Evolutionary conservation across 441 rosid genomes (phyloP), one percentile per base, ranked within the genome.

Genomic region (Iberis amara): DNA sequence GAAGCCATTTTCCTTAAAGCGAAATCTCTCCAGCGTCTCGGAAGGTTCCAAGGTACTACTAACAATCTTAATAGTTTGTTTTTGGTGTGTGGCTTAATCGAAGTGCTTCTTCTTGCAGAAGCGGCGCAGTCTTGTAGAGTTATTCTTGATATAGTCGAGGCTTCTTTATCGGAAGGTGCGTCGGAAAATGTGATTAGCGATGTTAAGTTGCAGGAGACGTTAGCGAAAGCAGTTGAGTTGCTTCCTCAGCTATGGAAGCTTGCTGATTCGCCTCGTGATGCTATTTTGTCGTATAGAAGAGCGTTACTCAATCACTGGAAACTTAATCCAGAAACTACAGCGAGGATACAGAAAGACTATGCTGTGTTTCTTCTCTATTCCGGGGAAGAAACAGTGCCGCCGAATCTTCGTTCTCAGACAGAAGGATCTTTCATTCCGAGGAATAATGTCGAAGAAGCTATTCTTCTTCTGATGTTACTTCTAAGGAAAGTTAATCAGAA

Each of bases 221-320:
- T 85, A 43, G 72, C 54, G 11, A 82, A 85, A 74, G 91, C 86
- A 0, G 89, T 88, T 0, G 87, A 85, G 73, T 73, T 82, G 72
- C 94, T 88, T 72, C 96, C 96, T n/a, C 85, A 88, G 57, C 65
- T 88, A 39, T 82, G 88, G 91, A 85, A 82, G 63, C 85, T 73
- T 45, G 78, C 79, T 36, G 89, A 80, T 64, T 76, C 68, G 24
- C 76, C 77, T 0, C 79, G 66, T 51, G 94, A 88, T 62, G 83
- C 91, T 46, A 76, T 81, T 15, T 52, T 85, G 62, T 81, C 87
- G 1, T 88, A 81, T 64, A 74, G 91, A 30, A 52, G 79, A 27
- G 87, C 86, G 8, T 85, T 88, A 30, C 95, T 88, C 47, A 72
- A 73, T 54, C 82, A 73, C 24, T 85, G 96, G 96, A 78, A 78